A percentile compares a stretch with the other conserved stretches of the same genome.
Conservation (phyloP, 495 filamentous ascomycete genomes). For the Neurospora sp. region DNA sequence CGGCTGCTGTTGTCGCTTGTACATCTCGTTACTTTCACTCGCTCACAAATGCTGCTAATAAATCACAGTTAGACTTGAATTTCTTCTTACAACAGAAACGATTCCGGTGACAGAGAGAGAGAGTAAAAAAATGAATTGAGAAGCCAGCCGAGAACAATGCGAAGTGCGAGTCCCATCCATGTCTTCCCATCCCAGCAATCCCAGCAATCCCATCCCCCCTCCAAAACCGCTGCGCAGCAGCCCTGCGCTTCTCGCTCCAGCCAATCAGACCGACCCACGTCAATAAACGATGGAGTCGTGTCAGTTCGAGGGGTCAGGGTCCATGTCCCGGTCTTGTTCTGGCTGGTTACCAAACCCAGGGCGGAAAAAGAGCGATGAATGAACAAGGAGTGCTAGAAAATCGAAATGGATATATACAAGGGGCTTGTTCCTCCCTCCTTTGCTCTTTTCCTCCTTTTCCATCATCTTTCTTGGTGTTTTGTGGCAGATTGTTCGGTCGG, state of each 20-base stretch:
- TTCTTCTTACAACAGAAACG: neutral
- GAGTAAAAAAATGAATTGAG: neutral
- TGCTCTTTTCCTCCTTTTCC: neutral
- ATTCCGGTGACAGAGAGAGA: neutral
- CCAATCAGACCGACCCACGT: constrained; percentile 27
- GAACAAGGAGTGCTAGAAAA: neutral
- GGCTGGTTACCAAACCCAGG: too few species aligned
- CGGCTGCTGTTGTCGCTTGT: too few species aligned
- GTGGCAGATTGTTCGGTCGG: neutral
- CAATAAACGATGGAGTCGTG: constrained; percentile 11
- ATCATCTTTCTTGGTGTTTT: neutral
- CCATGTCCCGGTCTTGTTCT: too few species aligned
- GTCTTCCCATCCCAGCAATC: too few species aligned
- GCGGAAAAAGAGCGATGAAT: neutral
- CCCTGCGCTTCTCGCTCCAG: neutral
- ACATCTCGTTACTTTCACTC: too few species aligned
- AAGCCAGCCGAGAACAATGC: neutral
- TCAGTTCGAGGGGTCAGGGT: neutral
- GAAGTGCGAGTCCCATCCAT: neutral
- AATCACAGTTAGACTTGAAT: too few species aligned
- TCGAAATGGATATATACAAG: neutral
- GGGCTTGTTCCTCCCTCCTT: neutral
- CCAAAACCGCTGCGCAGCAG: neutral
- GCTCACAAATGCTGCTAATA: too few species aligned
- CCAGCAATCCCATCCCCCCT: neutral